Evolutionary conservation across 169 alveolate genomes (phyloP).

Genomic region (Plasmodium gonderi): DNA sequence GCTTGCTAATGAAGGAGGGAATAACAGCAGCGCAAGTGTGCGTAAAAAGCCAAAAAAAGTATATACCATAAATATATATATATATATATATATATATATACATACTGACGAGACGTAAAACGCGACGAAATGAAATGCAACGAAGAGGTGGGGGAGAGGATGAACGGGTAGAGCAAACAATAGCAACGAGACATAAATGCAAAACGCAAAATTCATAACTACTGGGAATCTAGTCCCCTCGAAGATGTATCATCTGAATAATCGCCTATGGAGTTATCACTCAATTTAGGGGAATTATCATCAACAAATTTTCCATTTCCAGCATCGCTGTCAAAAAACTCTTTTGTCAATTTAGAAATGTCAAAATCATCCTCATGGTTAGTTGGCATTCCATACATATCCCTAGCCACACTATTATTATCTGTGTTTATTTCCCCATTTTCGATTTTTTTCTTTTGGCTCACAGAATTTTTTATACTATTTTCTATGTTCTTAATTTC

Average conservation of each 20-base stretch:
- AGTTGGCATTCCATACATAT: not conserved
- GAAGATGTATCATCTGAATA: slow-evolving; percentile 31
- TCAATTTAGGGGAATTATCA: not conserved
- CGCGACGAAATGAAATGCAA: too few relatives aligned
- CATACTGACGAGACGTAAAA: too few relatives aligned
- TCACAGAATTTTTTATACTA: slow-evolving; percentile 28
- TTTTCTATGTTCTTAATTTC: slow-evolving; percentile 68
- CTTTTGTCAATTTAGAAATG: slow-evolving; percentile 48
- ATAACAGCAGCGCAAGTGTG: not conserved
- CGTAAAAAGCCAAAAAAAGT: not conserved
- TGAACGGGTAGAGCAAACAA: too few relatives aligned
- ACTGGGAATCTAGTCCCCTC: slow-evolving; percentile 41
- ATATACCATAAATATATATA: not conserved
- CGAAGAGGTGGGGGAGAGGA: too few relatives aligned
- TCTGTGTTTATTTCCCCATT: slow-evolving; percentile 36
- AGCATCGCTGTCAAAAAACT: slow-evolving; percentile 31
- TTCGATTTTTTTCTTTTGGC: slow-evolving; percentile 65
- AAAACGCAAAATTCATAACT: not conserved
- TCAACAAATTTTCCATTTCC: not conserved
- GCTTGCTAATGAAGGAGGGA: not conserved
- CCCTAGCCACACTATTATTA: slow-evolving; percentile 5
- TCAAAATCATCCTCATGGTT: slow-evolving; percentile 26
- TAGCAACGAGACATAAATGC: not conserved
- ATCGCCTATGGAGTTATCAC: not conserved
- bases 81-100: too few relatives aligned